phyloP scores from a whole-genome alignment of 305 asterid species.

The Andrographis paniculata region DNA sequence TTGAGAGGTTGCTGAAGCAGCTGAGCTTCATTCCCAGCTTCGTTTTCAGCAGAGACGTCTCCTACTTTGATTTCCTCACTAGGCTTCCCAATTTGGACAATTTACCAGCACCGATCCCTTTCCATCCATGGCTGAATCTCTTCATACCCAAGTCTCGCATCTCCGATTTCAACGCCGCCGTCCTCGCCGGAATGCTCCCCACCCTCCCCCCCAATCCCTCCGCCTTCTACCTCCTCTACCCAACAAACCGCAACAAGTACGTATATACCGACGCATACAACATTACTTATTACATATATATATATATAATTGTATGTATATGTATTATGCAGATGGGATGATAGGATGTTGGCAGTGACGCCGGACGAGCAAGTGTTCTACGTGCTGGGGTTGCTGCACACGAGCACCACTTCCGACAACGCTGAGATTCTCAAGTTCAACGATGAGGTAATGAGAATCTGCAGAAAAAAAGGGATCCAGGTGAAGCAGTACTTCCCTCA shows the following conservation, averaged over 20 bases:
- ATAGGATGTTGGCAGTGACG: conserved; percentile 44
- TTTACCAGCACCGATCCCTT: conserved; percentile 20
- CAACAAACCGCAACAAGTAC: conserved; percentile 40
- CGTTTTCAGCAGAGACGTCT: conserved; percentile 30
- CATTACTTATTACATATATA: too few relatives aligned
- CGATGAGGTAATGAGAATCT: conserved; percentile 26
- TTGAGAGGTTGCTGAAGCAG: conserved; percentile 25
- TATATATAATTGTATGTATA: too few relatives aligned
- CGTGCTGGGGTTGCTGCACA: conserved; percentile 33
- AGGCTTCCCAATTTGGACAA: conserved; percentile 13
- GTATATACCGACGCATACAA: background rate
- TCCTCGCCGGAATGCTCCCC: conserved; percentile 38
- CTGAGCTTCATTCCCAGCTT: conserved; percentile 29
- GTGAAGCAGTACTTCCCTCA: conserved; percentile 61
- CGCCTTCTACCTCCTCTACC: conserved; percentile 49
- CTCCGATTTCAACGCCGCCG: conserved; percentile 37
- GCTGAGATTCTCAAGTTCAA: conserved; percentile 34
- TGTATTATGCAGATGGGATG: conserved; percentile 52
- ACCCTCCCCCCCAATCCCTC: conserved; percentile 25
- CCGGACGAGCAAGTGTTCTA: conserved; percentile 62
- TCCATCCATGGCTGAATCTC: conserved; percentile 76
- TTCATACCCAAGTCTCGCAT: conserved; percentile 56
- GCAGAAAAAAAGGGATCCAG: conserved; percentile 26
- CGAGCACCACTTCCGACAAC: conserved; percentile 15
- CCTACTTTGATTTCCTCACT: conserved; percentile 32